Evolutionary conservation across 306 rosid species (phyloP).

Genomic region (Medicago ruthenica): DNA sequence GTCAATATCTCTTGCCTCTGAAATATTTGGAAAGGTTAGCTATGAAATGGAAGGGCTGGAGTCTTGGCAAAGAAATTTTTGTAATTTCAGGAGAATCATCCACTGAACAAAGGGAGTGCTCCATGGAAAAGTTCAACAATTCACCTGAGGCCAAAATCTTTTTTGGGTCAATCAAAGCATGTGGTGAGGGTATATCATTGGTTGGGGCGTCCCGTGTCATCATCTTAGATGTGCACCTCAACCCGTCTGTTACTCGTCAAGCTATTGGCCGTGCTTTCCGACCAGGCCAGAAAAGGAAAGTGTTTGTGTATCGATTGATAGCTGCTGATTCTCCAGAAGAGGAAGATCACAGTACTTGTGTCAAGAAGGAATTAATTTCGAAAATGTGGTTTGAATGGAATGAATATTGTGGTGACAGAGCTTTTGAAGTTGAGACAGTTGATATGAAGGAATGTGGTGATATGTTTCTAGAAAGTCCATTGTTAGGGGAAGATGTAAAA

Average conservation of each 20-base stretch:
- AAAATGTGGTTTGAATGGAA: slow-evolving; percentile 99
- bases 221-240: slow-evolving; percentile 82
- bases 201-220: slow-evolving; percentile 95
- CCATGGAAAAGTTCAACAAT: slow-evolving; percentile 81
- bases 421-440: slow-evolving; percentile 63
- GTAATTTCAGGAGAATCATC: slow-evolving; percentile 86
- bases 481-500: slow-evolving; percentile 65
- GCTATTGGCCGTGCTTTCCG: slow-evolving; percentile 98
- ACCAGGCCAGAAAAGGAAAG: slow-evolving; percentile 85
- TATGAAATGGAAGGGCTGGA: slow-evolving; percentile 71
- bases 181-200: slow-evolving; percentile 95
- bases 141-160: slow-evolving; percentile 77
- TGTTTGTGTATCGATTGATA: slow-evolving; percentile 71
- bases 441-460: slow-evolving; percentile 69
- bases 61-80: slow-evolving; percentile 75
- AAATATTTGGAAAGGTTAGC: slow-evolving; percentile 77
- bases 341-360: slow-evolving; percentile 73
- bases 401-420: slow-evolving; percentile 66
- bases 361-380: slow-evolving; percentile 77
- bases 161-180: slow-evolving; percentile 96
- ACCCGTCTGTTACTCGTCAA: slow-evolving; percentile 94
- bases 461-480: slow-evolving; percentile 65
- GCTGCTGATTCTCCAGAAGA: slow-evolving; percentile 88
- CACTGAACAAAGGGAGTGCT: slow-evolving; percentile 70
- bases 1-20: slow-evolving; percentile 84